Conservation (phyloP, 2,329 filamentous ascomycete species). For the Aureobasidium sp. region DNA sequence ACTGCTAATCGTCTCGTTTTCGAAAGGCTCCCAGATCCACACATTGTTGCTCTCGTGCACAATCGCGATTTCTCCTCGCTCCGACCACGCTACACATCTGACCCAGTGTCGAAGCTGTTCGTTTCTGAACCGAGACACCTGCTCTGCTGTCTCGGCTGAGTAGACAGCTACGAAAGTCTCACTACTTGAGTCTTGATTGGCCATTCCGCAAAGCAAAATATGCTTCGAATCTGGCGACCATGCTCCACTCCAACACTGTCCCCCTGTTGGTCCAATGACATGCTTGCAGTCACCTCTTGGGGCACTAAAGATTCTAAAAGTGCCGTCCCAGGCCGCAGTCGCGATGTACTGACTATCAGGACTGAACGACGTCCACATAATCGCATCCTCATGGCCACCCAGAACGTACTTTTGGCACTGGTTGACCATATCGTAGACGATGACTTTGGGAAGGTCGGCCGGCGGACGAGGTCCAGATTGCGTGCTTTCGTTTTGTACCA, state of each 20-base stretch:
- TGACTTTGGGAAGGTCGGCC: not conserved
- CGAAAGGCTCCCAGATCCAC: constrained; percentile 8
- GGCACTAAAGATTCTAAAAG: not conserved
- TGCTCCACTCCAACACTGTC: not conserved
- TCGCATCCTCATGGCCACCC: not conserved
- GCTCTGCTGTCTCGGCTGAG: not conserved
- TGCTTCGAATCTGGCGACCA: not conserved
- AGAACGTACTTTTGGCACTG: not conserved
- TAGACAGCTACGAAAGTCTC: not conserved
- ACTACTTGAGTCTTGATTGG: not conserved
- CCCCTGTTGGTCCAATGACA: constrained; percentile 1
- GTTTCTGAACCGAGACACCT: not conserved
- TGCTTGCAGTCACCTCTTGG: not conserved
- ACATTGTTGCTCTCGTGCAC: not conserved
- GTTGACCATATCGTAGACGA: not conserved
- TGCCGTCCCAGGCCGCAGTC: not conserved
- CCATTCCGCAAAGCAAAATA: not conserved
- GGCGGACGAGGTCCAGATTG: not conserved
- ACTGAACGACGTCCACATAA: not conserved
- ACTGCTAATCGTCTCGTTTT: not conserved
- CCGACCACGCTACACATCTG: not conserved
- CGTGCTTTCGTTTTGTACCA: not conserved
- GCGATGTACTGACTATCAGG: not conserved
- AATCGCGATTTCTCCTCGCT: not conserved
- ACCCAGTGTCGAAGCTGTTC: not conserved